Percentiles rank a stretch among this genome's conserved stretches.
Evolutionary conservation across 495 filamentous ascomycete genomes (phyloP).

Genomic region (Penicillium egyptiacum): DNA sequence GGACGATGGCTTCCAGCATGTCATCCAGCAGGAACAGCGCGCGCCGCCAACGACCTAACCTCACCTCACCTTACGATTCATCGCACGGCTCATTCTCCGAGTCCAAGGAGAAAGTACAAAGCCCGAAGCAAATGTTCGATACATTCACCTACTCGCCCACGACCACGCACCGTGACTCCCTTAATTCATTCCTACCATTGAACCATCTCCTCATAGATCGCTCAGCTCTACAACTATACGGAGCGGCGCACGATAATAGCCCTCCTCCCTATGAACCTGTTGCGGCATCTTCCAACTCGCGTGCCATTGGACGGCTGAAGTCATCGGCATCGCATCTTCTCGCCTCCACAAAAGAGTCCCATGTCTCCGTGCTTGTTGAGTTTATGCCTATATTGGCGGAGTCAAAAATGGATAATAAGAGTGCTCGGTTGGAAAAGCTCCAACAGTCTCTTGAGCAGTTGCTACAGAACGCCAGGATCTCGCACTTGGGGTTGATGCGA

Average conservation of each 20-base stretch:
- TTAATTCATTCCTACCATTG: conserved; percentile 22
- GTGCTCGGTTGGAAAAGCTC: conserved; percentile 39
- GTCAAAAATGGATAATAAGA: conserved; percentile 29
- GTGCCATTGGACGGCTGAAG: conserved; percentile 47
- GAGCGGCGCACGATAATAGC: conserved; percentile 42
- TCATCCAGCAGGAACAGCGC: conserved; percentile 31
- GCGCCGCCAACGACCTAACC: conserved; percentile 29
- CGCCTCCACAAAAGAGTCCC: conserved; percentile 38
- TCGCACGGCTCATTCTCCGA: conserved; percentile 33
- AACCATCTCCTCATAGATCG: conserved; percentile 43
- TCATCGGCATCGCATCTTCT: conserved; percentile 42
- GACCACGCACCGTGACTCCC: conserved; percentile 23
- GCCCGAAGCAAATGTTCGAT: conserved; percentile 25
- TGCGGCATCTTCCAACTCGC: conserved; percentile 46
- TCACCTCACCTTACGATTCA: conserved; percentile 30
- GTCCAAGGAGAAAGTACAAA: conserved; percentile 35
- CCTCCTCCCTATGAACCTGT: conserved; percentile 51
- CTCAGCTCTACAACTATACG: conserved; percentile 45
- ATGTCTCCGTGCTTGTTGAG: conserved; percentile 46
- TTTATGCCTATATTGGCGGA: conserved; percentile 48
- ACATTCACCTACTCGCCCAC: conserved; percentile 22
- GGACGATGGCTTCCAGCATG: conserved; percentile 47
- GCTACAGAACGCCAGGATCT: conserved; percentile 55
- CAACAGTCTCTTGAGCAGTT: conserved; percentile 46
- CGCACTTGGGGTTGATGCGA: conserved; percentile 62